These are phyloP conservation scores for Botryotinia calthae DNA, from an alignment of 2,329 filamentous ascomycete species.

Conservation along the genomic window DNA sequence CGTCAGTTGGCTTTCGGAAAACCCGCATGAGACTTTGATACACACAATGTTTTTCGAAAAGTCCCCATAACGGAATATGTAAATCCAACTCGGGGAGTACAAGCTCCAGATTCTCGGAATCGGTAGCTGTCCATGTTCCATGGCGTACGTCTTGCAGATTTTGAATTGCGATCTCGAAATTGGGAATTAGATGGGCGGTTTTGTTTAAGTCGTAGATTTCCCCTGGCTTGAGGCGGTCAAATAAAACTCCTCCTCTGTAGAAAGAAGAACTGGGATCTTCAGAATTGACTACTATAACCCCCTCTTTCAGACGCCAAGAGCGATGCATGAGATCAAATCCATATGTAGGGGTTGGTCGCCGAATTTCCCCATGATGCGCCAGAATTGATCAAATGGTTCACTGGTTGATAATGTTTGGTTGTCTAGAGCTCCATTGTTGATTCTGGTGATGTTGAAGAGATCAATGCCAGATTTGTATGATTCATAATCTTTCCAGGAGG, in stretches of 20 bases:
- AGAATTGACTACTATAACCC: neutral
- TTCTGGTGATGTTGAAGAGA: neutral
- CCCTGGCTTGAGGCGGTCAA: neutral
- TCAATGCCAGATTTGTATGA: neutral
- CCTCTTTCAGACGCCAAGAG: slow-evolving; percentile 6
- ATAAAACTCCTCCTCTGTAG: neutral
- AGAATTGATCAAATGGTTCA: neutral
- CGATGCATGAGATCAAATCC: slow-evolving; percentile 10
- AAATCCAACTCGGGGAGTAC: neutral
- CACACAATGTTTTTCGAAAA: neutral
- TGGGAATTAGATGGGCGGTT: neutral
- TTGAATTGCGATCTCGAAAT: neutral
- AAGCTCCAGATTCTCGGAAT: neutral
- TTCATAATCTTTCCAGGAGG: neutral
- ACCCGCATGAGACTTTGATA: slow-evolving; percentile 7
- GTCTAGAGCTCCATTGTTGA: neutral
- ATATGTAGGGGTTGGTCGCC: neutral
- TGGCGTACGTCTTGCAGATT: neutral
- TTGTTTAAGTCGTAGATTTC: neutral
- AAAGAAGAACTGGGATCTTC: neutral
- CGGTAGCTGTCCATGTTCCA: slow-evolving; percentile 1
- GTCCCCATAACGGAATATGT: neutral
- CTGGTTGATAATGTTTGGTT: neutral
- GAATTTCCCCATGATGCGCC: neutral
- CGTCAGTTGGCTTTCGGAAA: neutral